A percentile compares a stretch with the other conserved stretches of the same genome.
phyloP scores from a whole-genome alignment of 2,329 filamentous ascomycete genomes.

The Colletotrichum eleusines region DNA sequence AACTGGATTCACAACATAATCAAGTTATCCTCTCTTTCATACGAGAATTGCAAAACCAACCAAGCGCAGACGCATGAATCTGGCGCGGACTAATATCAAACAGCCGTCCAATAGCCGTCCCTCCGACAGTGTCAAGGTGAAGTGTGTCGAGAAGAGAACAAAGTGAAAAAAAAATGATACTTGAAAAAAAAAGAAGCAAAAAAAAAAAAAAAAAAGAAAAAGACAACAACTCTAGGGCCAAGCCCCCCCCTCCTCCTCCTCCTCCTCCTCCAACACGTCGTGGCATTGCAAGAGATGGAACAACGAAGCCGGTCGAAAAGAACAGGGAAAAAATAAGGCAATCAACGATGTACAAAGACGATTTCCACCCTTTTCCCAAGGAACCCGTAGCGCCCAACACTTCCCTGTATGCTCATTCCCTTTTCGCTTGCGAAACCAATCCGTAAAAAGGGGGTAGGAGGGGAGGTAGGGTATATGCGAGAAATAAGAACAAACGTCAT shows the following conservation, averaged over 20 bases:
- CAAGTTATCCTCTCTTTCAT: not conserved
- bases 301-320: not conserved
- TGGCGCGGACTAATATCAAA: constrained; percentile 4
- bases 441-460: constrained; percentile 10
- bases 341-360: constrained; percentile 30
- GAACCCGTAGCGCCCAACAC: constrained; percentile 28
- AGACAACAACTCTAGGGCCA: not conserved
- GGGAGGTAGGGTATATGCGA: constrained; percentile 11
- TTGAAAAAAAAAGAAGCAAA: not conserved
- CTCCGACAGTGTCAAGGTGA: constrained; percentile 9
- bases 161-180: not conserved
- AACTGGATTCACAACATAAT: not conserved
- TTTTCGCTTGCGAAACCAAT: constrained; percentile 36
- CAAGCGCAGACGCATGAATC: not conserved
- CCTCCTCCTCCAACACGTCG: constrained; percentile 7
- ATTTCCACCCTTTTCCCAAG: not conserved
- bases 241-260: not conserved
- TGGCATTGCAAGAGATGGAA: constrained; percentile 17
- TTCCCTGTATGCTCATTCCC: constrained; percentile 27
- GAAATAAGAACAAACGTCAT: not conserved
- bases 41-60: not conserved
- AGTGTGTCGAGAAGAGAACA: constrained; percentile 4
- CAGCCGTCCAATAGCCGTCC: not conserved
- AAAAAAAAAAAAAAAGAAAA: not conserved
- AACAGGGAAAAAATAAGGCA: not conserved